Percentiles rank a stretch among this genome's conserved stretches.
Conservation (phyloP, 495 filamentous ascomycete genomes). For the Acidiella bohemica region DNA sequence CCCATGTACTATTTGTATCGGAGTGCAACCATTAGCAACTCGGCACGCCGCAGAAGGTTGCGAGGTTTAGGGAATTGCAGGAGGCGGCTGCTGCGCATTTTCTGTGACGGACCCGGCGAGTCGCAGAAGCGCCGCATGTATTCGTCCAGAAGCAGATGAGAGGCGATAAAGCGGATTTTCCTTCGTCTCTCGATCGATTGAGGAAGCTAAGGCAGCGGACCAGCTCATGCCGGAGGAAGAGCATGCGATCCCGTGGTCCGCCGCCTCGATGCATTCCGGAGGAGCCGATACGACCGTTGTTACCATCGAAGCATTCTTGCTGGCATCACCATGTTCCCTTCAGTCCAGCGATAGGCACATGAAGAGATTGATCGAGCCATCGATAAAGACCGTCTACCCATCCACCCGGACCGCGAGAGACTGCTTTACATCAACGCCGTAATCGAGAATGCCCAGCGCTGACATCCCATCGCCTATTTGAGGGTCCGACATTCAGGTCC, state of each 20-base stretch:
- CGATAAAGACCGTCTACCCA: constrained; percentile 5
- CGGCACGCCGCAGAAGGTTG: neutral
- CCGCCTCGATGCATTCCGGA: constrained; percentile 41
- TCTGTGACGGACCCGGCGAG: neutral
- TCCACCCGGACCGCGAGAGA: constrained; percentile 1
- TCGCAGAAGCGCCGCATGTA: constrained; percentile 20
- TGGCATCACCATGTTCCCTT: constrained; percentile 38
- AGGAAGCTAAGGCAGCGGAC: constrained; percentile 26
- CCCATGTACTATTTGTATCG: neutral
- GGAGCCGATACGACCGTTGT: constrained; percentile 41
- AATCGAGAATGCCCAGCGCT: constrained; percentile 14
- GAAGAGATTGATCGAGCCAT: constrained; percentile 43
- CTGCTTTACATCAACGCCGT: constrained; percentile 13
- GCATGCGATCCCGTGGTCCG: constrained; percentile 32
- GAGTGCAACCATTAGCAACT: neutral
- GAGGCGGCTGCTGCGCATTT: neutral
- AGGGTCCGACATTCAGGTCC: constrained; percentile 11
- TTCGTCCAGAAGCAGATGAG: constrained; percentile 37
- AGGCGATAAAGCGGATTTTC: constrained; percentile 16
- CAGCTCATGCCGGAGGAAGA: constrained; percentile 25
- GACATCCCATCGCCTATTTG: constrained; percentile 14
- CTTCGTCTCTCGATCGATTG: constrained; percentile 26
- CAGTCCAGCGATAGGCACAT: constrained; percentile 41
- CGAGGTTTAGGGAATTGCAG: neutral
- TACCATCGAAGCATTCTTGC: constrained; percentile 31